A percentile compares a stretch with the other conserved stretches of the same genome.
Evolutionary conservation across 176 grass and related monocot genomes (phyloP).

Genomic region (Puya raimondii): DNA sequence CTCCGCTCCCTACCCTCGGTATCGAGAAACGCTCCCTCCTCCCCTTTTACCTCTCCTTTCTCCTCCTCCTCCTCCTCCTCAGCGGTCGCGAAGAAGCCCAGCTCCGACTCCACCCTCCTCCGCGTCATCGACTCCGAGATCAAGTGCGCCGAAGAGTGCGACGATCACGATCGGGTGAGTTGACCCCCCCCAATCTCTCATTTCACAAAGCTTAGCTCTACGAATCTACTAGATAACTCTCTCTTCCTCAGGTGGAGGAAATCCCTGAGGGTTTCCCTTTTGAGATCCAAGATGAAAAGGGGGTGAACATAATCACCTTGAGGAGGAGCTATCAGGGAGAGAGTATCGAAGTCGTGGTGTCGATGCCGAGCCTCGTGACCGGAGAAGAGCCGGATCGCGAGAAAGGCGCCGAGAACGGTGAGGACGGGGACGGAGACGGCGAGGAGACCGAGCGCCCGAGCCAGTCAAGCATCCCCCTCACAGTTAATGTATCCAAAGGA

Average conservation of each 20-base stretch:
- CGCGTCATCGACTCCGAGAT: conserved; percentile 68
- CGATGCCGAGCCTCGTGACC: conserved; percentile 80
- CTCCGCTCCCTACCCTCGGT: conserved; percentile 8
- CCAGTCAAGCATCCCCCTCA: conserved; percentile 60
- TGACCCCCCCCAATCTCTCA: not conserved
- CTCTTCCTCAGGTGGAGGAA: conserved; percentile 41
- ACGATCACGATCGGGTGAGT: conserved; percentile 58
- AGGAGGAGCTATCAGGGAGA: conserved; percentile 64
- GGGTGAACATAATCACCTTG: conserved; percentile 40
- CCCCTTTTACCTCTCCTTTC: not conserved
- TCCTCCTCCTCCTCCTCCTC: not conserved
- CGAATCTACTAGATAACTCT: not conserved
- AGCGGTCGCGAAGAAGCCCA: conserved; percentile 17
- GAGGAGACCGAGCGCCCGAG: conserved; percentile 19
- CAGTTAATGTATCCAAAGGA: conserved; percentile 48
- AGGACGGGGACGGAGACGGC: conserved; percentile 8
- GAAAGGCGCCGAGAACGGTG: not conserved
- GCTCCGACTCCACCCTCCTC: conserved; percentile 43
- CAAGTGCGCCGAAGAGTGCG: conserved; percentile 55
- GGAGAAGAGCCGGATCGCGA: conserved; percentile 64
- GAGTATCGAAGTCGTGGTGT: conserved; percentile 54
- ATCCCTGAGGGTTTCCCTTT: conserved; percentile 72
- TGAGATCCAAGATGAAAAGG: conserved; percentile 58
- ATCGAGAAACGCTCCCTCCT: not conserved
- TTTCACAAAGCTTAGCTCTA: not conserved